phyloP scores from a whole-genome alignment of 352 stramenopile species.

The Globisporangium sylvaticum region DNA sequence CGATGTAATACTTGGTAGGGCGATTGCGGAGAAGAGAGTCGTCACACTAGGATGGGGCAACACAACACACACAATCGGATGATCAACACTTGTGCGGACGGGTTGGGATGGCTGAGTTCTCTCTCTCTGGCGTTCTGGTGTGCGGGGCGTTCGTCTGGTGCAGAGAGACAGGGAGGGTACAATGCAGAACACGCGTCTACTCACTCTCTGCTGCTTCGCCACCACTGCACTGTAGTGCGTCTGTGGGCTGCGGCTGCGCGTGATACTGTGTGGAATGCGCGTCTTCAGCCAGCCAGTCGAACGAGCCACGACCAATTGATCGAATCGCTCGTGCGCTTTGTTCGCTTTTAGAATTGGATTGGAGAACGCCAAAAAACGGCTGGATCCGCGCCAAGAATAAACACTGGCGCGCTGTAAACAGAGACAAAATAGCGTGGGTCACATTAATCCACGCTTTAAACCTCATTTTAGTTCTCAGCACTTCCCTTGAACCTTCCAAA shows the following conservation, averaged over 20 bases:
- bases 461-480: too few species aligned
- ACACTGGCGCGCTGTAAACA: not conserved
- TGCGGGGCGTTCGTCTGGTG: not conserved
- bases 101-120: not conserved
- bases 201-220: constrained; percentile 8
- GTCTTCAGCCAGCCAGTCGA: too few species aligned
- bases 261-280: too few species aligned
- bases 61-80: constrained; percentile 16
- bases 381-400: not conserved
- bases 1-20: not conserved
- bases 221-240: too few species aligned
- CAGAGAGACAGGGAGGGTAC: not conserved
- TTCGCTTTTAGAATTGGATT: not conserved
- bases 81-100: constrained; percentile 8
- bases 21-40: not conserved
- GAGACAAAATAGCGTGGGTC: not conserved
- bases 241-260: too few species aligned
- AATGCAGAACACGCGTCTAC: too few species aligned
- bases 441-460: too few species aligned
- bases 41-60: constrained; percentile 14
- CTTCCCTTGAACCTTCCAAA: too few species aligned
- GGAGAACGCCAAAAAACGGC: not conserved
- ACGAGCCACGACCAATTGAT: not conserved
- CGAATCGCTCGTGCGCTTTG: not conserved
- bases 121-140: not conserved